Evolutionary conservation across 306 rosid genomes (phyloP).

Genomic region (Trichosanthes cucumerina): DNA sequence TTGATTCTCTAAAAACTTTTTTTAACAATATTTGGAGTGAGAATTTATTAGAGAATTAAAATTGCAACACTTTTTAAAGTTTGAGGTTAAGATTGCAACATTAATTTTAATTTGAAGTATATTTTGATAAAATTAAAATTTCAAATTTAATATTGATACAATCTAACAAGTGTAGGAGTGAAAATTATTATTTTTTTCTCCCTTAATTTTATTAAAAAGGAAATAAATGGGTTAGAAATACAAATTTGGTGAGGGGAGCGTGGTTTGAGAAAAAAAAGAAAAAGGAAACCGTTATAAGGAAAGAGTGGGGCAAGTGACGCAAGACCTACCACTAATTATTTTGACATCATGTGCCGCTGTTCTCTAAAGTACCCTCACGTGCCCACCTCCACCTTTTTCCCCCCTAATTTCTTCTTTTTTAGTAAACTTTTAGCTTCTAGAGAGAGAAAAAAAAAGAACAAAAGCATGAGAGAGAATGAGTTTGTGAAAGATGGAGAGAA

Average conservation of each 20-base stretch:
- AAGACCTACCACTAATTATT: not conserved
- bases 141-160: too few relatives aligned
- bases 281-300: not conserved
- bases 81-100: too few relatives aligned
- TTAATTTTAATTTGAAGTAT: too few relatives aligned
- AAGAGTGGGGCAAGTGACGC: not conserved
- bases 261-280: not conserved
- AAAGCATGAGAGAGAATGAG: not conserved
- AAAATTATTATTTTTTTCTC: too few relatives aligned
- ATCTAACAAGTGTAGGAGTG: too few relatives aligned
- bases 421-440: not conserved
- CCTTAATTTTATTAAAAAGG: too few relatives aligned
- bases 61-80: too few relatives aligned
- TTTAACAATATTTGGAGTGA: too few relatives aligned
- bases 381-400: not conserved
- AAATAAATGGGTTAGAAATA: too few relatives aligned
- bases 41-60: too few relatives aligned
- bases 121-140: too few relatives aligned
- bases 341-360: not conserved
- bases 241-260: not conserved
- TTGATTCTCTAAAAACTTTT: too few relatives aligned
- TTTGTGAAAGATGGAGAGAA: not conserved
- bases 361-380: constrained; percentile 5
- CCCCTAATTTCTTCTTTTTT: not conserved
- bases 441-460: not conserved